Percentiles rank a stretch among this genome's conserved stretches.
phyloP scores from a whole-genome alignment of 2,329 filamentous ascomycete species.

The Rutstroemia sp. region DNA sequence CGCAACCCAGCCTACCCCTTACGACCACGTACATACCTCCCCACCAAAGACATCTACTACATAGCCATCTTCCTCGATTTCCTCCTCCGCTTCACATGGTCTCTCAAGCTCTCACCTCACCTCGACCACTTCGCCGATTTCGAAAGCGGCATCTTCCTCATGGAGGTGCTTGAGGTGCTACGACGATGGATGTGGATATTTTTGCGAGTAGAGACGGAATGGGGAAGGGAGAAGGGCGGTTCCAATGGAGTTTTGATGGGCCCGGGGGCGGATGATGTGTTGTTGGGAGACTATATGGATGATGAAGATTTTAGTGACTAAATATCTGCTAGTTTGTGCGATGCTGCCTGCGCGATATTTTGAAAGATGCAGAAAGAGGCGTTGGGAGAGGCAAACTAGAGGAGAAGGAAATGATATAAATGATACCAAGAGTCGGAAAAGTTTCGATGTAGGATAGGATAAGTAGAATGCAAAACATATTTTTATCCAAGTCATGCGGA shows the following conservation, averaged over 20 bases:
- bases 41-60: slow-evolving; percentile 72
- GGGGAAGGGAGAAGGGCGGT: slow-evolving; percentile 49
- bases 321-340: background rate
- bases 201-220: slow-evolving; percentile 90
- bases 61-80: slow-evolving; percentile 71
- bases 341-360: no score
- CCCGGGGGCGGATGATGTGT: slow-evolving; percentile 59
- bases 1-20: slow-evolving; percentile 45
- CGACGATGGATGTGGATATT: slow-evolving; percentile 97
- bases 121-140: slow-evolving; percentile 79
- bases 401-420: no score
- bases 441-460: no score
- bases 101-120: slow-evolving; percentile 75
- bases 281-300: slow-evolving; percentile 64
- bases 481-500: no score
- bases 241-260: slow-evolving; percentile 35
- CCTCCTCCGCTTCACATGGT: slow-evolving; percentile 82
- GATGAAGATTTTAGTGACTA: slow-evolving; percentile 54
- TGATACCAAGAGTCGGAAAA: no score
- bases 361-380: background rate
- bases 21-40: slow-evolving; percentile 66
- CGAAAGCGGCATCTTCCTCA: slow-evolving; percentile 80
- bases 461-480: no score
- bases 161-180: slow-evolving; percentile 80
- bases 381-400: no score